Conservation (phyloP, 2,329 filamentous ascomycete genomes). For the Alternaria gaisen region DNA sequence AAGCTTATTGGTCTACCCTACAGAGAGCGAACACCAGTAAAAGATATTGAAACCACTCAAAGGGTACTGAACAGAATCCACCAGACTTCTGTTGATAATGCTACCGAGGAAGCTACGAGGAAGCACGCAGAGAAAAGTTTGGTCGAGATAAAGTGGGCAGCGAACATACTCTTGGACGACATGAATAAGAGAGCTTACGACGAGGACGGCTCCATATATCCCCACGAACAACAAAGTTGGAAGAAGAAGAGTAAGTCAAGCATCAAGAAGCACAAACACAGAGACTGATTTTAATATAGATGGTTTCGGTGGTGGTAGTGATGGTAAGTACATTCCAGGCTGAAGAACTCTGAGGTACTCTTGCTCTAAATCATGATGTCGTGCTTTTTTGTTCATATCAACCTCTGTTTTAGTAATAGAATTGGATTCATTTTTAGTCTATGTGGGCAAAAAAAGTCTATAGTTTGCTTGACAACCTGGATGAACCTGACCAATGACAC, state of each 20-base stretch:
- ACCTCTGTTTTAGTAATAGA: neutral
- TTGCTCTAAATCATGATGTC: neutral
- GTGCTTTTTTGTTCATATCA: neutral
- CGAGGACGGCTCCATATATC: constrained; percentile 5
- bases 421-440: neutral
- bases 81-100: neutral
- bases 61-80: neutral
- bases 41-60: constrained; percentile 3
- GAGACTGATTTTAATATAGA: neutral
- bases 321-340: neutral
- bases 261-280: neutral
- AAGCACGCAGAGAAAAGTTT: constrained; percentile 1
- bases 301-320: neutral
- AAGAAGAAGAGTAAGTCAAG: constrained; percentile 9
- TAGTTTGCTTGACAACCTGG: neutral
- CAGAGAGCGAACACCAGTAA: neutral
- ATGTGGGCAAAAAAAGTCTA: neutral
- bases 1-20: neutral
- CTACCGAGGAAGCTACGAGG: neutral
- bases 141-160: constrained; percentile 11
- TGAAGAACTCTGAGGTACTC: neutral
- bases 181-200: constrained; percentile 14
- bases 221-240: constrained; percentile 6
- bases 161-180: constrained; percentile 6
- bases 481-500: neutral